Percentiles rank a stretch among this genome's conserved stretches.
These are phyloP conservation scores for Carnegiea gigantea DNA, from an alignment of 179 eudicot species.

Conservation along the genomic window DNA sequence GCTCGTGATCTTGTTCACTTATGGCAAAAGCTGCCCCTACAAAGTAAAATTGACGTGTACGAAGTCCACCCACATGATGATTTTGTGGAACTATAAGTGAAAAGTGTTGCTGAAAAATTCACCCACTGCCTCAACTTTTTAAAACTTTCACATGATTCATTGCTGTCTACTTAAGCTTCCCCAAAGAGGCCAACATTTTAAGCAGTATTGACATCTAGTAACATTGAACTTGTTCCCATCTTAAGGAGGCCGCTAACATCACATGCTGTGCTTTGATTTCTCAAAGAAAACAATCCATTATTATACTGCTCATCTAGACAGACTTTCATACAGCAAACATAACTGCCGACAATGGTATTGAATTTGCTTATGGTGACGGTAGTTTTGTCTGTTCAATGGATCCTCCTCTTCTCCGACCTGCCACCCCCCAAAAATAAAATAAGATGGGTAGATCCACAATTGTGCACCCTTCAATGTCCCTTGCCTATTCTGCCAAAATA, in stretches of 20 bases:
- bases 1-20: constrained; percentile 12
- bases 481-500: too few species aligned
- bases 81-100: neutral
- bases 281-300: neutral
- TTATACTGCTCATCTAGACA: neutral
- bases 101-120: neutral
- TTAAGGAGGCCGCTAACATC: constrained; percentile 9
- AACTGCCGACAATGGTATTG: constrained; percentile 5
- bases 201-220: neutral
- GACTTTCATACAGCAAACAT: neutral
- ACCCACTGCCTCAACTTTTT: neutral
- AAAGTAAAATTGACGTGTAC: constrained; percentile 15
- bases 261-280: constrained; percentile 1
- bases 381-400: neutral
- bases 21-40: constrained; percentile 7
- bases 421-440: neutral
- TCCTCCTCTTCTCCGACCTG: neutral
- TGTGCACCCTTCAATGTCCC: too few species aligned
- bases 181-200: neutral
- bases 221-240: constrained; percentile 11
- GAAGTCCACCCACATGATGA: constrained; percentile 20
- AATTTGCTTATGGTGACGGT: neutral
- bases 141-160: neutral
- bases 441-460: neutral
- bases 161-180: neutral